phyloP scores from a whole-genome alignment of 2,329 filamentous ascomycete species.

The Botrytis galanthina region DNA sequence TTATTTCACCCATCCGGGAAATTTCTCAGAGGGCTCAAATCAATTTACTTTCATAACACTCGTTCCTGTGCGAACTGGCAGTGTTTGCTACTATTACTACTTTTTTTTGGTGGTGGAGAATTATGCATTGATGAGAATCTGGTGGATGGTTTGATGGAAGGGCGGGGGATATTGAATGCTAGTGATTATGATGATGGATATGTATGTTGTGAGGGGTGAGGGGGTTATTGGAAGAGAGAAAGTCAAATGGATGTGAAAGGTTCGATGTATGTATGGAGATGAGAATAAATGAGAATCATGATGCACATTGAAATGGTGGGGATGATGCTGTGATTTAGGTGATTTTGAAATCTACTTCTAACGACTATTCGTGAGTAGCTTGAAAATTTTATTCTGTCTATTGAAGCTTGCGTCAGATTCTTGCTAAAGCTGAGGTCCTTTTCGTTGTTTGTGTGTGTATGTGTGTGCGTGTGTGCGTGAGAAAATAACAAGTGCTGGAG shows the following conservation, averaged over 20 bases:
- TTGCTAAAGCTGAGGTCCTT: background rate
- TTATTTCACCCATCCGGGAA: background rate
- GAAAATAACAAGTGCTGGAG: background rate
- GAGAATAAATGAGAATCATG: conserved; percentile 14
- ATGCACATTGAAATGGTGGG: background rate
- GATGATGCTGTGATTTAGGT: background rate
- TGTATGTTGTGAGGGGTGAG: background rate
- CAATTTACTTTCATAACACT: conserved; percentile 14
- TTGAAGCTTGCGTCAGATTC: background rate
- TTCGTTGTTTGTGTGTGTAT: background rate
- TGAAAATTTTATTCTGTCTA: background rate
- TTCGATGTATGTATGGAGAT: conserved; percentile 12
- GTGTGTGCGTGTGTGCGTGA: too few species aligned
- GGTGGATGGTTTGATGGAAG: conserved; percentile 8
- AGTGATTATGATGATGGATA: conserved; percentile 4
- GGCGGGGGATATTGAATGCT: conserved; percentile 1
- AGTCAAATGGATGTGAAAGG: background rate
- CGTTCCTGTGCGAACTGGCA: conserved; percentile 9
- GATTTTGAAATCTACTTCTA: background rate
- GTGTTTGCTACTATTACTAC: conserved; percentile 22
- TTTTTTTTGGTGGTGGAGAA: background rate
- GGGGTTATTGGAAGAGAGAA: background rate
- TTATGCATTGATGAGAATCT: conserved; percentile 1
- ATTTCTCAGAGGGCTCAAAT: background rate
- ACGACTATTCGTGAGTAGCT: background rate